Base-by-base conservation (phyloP, 2,329 filamentous ascomycete genomes). In the Elsinoe australis region DNA sequence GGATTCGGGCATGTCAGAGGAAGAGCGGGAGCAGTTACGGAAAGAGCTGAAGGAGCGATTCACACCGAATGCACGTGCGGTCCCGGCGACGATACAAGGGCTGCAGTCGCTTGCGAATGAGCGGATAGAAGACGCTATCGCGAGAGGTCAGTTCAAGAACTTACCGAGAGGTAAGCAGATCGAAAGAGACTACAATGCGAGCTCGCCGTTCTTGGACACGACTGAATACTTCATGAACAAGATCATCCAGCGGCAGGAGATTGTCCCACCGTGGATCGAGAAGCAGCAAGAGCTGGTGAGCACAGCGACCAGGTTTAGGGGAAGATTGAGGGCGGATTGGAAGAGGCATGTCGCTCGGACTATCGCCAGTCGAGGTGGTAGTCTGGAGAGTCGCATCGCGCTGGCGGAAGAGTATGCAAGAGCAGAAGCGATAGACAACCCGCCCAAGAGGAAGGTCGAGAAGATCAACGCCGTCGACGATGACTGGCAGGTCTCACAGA, bases 151-250 rank as follows among this genome's bases (percentile, higher is more conserved):
- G 61, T 96, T 98, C 68, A 78, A 79, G 61, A 83, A 94, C 56
- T 83, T 98, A 9, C 81, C 80, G 5, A 76, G 89, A 2, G 90
- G 90, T 0, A 83, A 83, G 56, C 82, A 80, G 4, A 73, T 90
- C n/a, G 79, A 89, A 63, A 71, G 83, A n/a, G 89, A 96, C 56
- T 71, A 85, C 44, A 81, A 86, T 55, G 85, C 86, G 1, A 83
- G 83, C 56, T 94, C 84, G 56, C 88, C 92, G 0, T 96, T 94
- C 59, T 79, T 96, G 50, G 87, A 96, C 61, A 96, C 90, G 0
- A 96, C 92, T 0, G 90, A 96, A 66, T 95, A 95, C 63, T 86
- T 96, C 58, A 84, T 96, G 83, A 96, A 98, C 68, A 92, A 94
- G 67, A 95, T 96, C 71, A 95, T 98, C 54, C 86, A 95, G 67